Percentiles rank a stretch among this genome's conserved stretches.
These are phyloP conservation scores for Cladosporium sp. DNA, from an alignment of 2,329 filamentous ascomycete genomes.

Conservation along the genomic window DNA sequence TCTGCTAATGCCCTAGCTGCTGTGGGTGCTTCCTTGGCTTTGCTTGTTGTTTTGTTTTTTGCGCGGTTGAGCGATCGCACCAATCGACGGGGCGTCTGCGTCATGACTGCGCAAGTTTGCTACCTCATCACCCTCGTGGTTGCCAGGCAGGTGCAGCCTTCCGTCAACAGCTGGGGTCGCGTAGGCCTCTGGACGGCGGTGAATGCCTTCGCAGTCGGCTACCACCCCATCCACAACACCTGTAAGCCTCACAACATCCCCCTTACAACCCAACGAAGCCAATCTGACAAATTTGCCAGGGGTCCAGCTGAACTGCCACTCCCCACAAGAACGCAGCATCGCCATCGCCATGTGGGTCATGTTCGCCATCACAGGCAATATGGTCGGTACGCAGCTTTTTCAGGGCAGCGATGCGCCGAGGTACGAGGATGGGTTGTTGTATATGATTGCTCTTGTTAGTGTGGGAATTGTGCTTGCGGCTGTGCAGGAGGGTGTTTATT, in stretches of 20 bases:
- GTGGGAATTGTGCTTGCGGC: neutral
- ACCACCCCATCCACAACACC: conserved; percentile 51
- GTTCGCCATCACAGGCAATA: conserved; percentile 47
- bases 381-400: conserved; percentile 51
- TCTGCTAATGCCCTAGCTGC: conserved; percentile 46
- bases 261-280: too few relatives aligned
- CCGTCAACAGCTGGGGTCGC: conserved; percentile 45
- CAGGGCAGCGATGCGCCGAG: conserved; percentile 39
- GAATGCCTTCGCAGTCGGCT: conserved; percentile 49
- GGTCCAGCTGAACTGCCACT: conserved; percentile 5
- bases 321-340: conserved; percentile 21
- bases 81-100: conserved; percentile 39
- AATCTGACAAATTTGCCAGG: neutral
- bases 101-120: conserved; percentile 42
- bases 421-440: conserved; percentile 18
- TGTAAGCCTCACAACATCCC: conserved; percentile 34
- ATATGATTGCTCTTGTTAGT: conserved; percentile 4
- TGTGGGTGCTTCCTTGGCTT: conserved; percentile 38
- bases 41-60: conserved; percentile 47
- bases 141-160: conserved; percentile 37
- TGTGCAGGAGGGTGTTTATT: neutral
- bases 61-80: conserved; percentile 45
- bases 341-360: conserved; percentile 42
- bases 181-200: conserved; percentile 50
- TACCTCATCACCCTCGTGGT: conserved; percentile 46